These are phyloP conservation scores for Silene uniflora DNA, from an alignment of 148 eudicot species.

Conservation along the genomic window DNA sequence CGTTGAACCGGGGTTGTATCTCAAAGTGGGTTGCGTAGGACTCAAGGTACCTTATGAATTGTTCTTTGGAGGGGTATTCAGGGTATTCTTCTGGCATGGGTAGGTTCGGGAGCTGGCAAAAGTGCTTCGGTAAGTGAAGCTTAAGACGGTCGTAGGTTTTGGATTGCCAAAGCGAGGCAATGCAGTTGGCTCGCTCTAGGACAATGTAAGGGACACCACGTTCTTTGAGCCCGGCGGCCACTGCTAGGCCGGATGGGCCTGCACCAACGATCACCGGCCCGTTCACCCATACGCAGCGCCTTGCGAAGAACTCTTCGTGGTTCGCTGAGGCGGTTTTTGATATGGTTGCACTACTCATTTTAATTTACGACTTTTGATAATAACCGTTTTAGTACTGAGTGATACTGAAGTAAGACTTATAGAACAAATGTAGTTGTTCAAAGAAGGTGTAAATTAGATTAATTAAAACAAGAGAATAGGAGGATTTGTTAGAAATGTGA, in stretches of 20 bases:
- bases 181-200: constrained; percentile 76
- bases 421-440: background rate
- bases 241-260: constrained; percentile 75
- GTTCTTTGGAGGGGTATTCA: constrained; percentile 63
- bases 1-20: constrained; percentile 62
- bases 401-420: too few species aligned
- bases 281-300: constrained; percentile 57
- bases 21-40: constrained; percentile 52
- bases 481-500: constrained; percentile 12
- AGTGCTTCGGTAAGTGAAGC: constrained; percentile 74
- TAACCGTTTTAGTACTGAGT: too few species aligned
- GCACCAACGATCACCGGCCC: constrained; percentile 84
- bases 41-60: constrained; percentile 64
- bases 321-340: constrained; percentile 37
- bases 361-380: too few species aligned
- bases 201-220: constrained; percentile 64
- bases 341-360: constrained; percentile 1
- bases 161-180: constrained; percentile 75
- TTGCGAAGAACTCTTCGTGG: constrained; percentile 43
- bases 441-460: background rate
- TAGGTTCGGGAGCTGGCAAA: constrained; percentile 69
- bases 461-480: background rate
- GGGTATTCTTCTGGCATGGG: constrained; percentile 65
- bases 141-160: constrained; percentile 72
- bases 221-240: constrained; percentile 65